Percentiles rank a stretch among this genome's conserved stretches.
phyloP scores from a whole-genome alignment of 2,329 filamentous ascomycete species.

The Clarireedia monteithiana region DNA sequence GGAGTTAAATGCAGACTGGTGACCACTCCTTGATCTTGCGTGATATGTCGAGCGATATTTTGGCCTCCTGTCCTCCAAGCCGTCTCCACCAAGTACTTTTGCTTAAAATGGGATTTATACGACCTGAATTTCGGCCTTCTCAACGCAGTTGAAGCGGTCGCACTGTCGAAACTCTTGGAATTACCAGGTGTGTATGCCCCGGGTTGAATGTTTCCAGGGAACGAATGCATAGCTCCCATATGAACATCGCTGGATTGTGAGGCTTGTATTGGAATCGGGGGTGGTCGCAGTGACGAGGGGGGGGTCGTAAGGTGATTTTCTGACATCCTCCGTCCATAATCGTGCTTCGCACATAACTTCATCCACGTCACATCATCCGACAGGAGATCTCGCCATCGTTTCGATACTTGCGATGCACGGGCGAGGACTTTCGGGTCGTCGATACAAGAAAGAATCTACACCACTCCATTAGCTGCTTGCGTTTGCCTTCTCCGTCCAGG shows the following conservation, averaged over 20 bases:
- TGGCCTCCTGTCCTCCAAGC: slow-evolving; percentile 92
- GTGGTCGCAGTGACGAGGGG: slow-evolving; percentile 20
- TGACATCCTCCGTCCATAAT: slow-evolving; percentile 60
- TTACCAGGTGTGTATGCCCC: slow-evolving; percentile 28
- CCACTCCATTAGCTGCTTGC: slow-evolving; percentile 9
- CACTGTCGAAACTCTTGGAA: slow-evolving; percentile 48
- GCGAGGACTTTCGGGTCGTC: slow-evolving; percentile 93
- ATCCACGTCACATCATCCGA: slow-evolving; percentile 99
- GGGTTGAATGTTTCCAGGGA: slow-evolving; percentile 36
- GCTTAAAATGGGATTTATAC: slow-evolving; percentile 96
- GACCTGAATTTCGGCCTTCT: slow-evolving; percentile 62
- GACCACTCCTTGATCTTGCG: slow-evolving; percentile 92
- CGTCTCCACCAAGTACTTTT: slow-evolving; percentile 92
- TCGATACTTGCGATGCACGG: slow-evolving; percentile 91
- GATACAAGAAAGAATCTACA: slow-evolving; percentile 86
- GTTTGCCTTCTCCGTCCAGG: background rate
- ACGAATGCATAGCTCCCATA: slow-evolving; percentile 31
- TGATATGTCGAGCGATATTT: slow-evolving; percentile 79
- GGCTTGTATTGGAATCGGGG: slow-evolving; percentile 23
- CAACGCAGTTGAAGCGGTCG: slow-evolving; percentile 32
- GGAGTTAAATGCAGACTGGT: slow-evolving; percentile 90
- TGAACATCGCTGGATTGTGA: slow-evolving; percentile 4
- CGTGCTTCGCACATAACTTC: slow-evolving; percentile 90
- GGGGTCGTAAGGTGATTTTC: slow-evolving; percentile 21
- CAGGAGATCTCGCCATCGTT: slow-evolving; percentile 84